Conservation (phyloP, 768 basidiomycete species). For the Tricholoma hemisulphureum region DNA sequence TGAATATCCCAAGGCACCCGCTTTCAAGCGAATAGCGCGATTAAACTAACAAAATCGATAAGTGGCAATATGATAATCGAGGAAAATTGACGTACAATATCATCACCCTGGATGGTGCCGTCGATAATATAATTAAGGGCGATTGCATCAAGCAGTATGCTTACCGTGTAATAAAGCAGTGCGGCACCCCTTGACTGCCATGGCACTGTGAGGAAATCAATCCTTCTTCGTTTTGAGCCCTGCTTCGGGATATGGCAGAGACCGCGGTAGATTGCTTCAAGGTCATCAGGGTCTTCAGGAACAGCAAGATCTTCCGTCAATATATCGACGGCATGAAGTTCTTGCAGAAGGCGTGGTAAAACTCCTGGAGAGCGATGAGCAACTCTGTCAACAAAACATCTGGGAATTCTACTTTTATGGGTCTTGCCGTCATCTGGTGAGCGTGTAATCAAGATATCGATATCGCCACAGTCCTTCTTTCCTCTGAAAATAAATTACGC, state of each 20-base stretch:
- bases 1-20: slow-evolving; percentile 75
- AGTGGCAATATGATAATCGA: background rate
- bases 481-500: slow-evolving; percentile 48
- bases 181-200: slow-evolving; percentile 80
- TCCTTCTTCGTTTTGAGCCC: slow-evolving; percentile 57
- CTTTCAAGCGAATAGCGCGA: slow-evolving; percentile 82
- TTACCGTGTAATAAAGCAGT: slow-evolving; percentile 86
- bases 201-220: slow-evolving; percentile 84
- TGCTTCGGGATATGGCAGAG: slow-evolving; percentile 59
- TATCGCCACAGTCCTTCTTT: slow-evolving; percentile 82
- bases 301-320: slow-evolving; percentile 78
- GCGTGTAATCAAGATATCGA: slow-evolving; percentile 86
- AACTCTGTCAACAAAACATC: background rate
- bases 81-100: slow-evolving; percentile 60
- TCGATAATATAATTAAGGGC: background rate
- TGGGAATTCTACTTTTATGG: slow-evolving; percentile 56
- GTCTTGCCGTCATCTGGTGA: slow-evolving; percentile 68
- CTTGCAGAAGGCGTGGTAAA: slow-evolving; percentile 54
- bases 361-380: slow-evolving; percentile 44
- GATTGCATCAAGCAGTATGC: slow-evolving; percentile 17
- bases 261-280: slow-evolving; percentile 82
- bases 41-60: slow-evolving; percentile 63
- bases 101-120: slow-evolving; percentile 63
- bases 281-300: slow-evolving; percentile 62
- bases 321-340: slow-evolving; percentile 56